phyloP scores from a whole-genome alignment of 2,329 filamentous ascomycete genomes.

The Alternaria sp. region DNA sequence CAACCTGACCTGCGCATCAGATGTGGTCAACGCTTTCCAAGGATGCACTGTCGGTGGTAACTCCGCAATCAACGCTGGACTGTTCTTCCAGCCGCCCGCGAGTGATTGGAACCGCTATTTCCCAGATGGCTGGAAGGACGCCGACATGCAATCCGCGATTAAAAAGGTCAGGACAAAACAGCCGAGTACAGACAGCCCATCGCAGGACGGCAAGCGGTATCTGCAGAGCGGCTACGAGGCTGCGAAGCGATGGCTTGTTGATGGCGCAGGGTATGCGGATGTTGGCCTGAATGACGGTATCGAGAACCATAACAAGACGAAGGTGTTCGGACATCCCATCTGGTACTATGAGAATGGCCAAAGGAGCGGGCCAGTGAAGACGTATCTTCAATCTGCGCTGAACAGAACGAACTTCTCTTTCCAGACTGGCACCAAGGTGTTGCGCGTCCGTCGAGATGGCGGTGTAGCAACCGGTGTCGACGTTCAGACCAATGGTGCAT shows the following conservation, averaged over 20 bases:
- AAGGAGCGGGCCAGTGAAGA: slow-evolving; percentile 60
- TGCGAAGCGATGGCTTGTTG: slow-evolving; percentile 61
- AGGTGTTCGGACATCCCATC: slow-evolving; percentile 60
- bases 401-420: slow-evolving; percentile 47
- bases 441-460: slow-evolving; percentile 55
- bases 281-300: slow-evolving; percentile 59
- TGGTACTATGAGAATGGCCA: slow-evolving; percentile 62
- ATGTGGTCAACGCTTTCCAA: slow-evolving; percentile 55
- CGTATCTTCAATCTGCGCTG: slow-evolving; percentile 62
- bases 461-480: slow-evolving; percentile 56
- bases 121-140: slow-evolving; percentile 61
- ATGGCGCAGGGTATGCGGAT: slow-evolving; percentile 58
- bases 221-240: slow-evolving; percentile 59
- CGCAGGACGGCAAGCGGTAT: slow-evolving; percentile 57
- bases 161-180: slow-evolving; percentile 57
- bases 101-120: slow-evolving; percentile 63
- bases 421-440: slow-evolving; percentile 55
- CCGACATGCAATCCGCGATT: slow-evolving; percentile 59
- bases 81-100: slow-evolving; percentile 63
- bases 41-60: slow-evolving; percentile 63
- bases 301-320: slow-evolving; percentile 54
- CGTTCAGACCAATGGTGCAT: slow-evolving; percentile 45
- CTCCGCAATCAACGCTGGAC: slow-evolving; percentile 64
- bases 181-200: slow-evolving; percentile 57
- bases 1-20: slow-evolving; percentile 53